phyloP scores from a whole-genome alignment of 192 early-diverging fungal species.

The Rhizophagus clarus region DNA sequence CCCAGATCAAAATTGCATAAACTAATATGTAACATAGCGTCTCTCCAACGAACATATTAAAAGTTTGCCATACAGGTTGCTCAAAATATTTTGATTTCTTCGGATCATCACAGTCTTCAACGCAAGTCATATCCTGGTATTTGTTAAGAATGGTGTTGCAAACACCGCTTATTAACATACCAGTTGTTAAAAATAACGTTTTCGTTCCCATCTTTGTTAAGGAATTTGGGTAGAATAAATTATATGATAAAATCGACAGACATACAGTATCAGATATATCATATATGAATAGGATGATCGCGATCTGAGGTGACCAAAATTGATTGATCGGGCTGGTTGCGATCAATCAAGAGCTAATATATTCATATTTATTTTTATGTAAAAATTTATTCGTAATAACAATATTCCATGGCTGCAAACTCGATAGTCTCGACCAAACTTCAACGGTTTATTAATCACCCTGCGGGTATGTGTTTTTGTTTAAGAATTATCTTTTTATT shows the following conservation, averaged over 20 bases:
- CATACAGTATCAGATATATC: too few relatives aligned
- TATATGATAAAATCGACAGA: not conserved
- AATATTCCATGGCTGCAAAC: not conserved
- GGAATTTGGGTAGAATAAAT: too few relatives aligned
- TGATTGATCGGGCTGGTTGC: too few relatives aligned
- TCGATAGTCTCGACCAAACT: conserved; percentile 31
- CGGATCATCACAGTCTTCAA: conserved; percentile 83
- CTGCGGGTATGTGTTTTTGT: conserved; percentile 47
- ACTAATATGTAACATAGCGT: conserved; percentile 73
- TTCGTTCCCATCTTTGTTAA: not conserved
- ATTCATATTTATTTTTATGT: too few relatives aligned
- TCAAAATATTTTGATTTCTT: conserved; percentile 78
- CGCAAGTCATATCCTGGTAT: conserved; percentile 88
- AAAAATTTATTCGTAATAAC: too few relatives aligned
- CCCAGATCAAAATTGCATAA: conserved; percentile 48
- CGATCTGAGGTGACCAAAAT: too few relatives aligned
- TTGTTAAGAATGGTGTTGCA: conserved; percentile 29
- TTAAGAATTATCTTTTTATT: not conserved
- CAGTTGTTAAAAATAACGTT: conserved; percentile 9
- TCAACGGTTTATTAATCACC: conserved; percentile 58
- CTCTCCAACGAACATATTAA: conserved; percentile 98
- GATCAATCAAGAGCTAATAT: too few relatives aligned
- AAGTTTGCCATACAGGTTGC: conserved; percentile 97
- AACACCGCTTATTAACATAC: conserved; percentile 29
- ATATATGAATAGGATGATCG: too few relatives aligned